A percentile compares a stretch with the other conserved stretches of the same genome.
These are phyloP conservation scores for Spongiforma sp. DNA, from an alignment of 1,284 basidiomycete species.

Conservation along the genomic window DNA sequence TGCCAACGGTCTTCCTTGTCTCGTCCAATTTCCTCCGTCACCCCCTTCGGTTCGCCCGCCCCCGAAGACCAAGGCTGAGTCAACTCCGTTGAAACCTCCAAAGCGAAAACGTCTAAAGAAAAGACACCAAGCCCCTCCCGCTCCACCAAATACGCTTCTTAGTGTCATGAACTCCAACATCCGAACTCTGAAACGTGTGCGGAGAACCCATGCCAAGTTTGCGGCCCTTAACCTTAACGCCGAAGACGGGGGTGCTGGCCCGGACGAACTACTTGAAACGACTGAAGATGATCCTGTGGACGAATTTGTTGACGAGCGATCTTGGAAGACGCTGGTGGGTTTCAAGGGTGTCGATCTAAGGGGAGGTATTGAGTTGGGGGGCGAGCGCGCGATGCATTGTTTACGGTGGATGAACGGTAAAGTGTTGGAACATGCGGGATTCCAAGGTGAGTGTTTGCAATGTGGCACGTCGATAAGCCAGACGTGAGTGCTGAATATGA, in stretches of 20 bases:
- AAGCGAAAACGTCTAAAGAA: conserved; percentile 43
- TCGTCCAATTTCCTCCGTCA: conserved; percentile 50
- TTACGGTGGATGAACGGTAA: conserved; percentile 73
- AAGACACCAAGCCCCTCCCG: conserved; percentile 37
- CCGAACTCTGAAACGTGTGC: conserved; percentile 68
- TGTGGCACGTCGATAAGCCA: not conserved
- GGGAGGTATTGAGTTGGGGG: conserved; percentile 45
- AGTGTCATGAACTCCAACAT: conserved; percentile 76
- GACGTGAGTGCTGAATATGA: conserved; percentile 13
- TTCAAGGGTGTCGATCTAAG: conserved; percentile 24
- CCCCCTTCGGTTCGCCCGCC: conserved; percentile 21
- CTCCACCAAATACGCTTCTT: conserved; percentile 55
- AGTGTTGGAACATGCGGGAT: conserved; percentile 86
- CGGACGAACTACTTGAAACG: conserved; percentile 29
- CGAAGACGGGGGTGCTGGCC: conserved; percentile 49
- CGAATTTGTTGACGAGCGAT: conserved; percentile 53
- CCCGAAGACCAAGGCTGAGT: conserved; percentile 15
- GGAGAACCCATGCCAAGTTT: conserved; percentile 73
- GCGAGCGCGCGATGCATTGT: conserved; percentile 62
- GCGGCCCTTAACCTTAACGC: conserved; percentile 54
- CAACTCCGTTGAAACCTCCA: conserved; percentile 18
- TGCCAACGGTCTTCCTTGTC: conserved; percentile 66
- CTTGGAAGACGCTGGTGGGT: conserved; percentile 50
- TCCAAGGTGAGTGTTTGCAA: conserved; percentile 70
- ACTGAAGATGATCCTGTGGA: conserved; percentile 36